A percentile compares a stretch with the other conserved stretches of the same genome.
Conservation (phyloP, 441 rosid genomes). For the Gossypium davidsonii region DNA sequence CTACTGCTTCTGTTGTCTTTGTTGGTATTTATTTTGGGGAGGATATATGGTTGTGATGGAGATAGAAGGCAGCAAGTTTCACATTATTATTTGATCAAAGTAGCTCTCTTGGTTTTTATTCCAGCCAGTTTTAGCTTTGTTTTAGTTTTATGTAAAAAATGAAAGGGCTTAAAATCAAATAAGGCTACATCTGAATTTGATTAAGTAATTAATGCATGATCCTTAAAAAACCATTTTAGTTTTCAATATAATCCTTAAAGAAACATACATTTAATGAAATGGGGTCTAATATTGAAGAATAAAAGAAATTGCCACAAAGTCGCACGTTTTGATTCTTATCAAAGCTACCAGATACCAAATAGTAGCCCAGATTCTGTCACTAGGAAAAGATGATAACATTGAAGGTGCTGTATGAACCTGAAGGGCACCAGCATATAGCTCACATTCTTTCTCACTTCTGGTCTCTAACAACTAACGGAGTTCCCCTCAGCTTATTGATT, state of each 20-base stretch:
- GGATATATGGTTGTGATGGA: too few species aligned
- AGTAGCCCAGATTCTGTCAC: neutral
- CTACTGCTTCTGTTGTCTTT: too few species aligned
- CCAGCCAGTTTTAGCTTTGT: too few species aligned
- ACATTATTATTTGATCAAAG: too few species aligned
- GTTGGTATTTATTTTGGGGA: too few species aligned
- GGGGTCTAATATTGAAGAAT: slow-evolving; percentile 19
- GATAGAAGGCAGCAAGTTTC: too few species aligned
- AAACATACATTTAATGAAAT: slow-evolving; percentile 13
- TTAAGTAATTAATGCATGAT: neutral
- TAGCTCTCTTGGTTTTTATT: too few species aligned
- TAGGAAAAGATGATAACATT: neutral
- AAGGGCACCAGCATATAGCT: neutral
- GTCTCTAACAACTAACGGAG: slow-evolving; percentile 35
- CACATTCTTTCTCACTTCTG: neutral
- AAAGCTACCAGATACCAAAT: neutral
- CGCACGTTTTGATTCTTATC: neutral
- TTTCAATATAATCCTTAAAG: neutral
- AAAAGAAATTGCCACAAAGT: neutral
- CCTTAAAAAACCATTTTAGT: neutral
- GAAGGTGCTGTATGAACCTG: neutral
- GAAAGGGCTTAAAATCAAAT: too few species aligned
- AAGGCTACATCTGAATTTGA: too few species aligned
- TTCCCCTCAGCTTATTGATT: slow-evolving; percentile 59
- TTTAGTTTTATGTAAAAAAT: too few species aligned